Evolutionary conservation across 495 filamentous ascomycete species (phyloP).

Genomic region (Aspergillus biplanus): DNA sequence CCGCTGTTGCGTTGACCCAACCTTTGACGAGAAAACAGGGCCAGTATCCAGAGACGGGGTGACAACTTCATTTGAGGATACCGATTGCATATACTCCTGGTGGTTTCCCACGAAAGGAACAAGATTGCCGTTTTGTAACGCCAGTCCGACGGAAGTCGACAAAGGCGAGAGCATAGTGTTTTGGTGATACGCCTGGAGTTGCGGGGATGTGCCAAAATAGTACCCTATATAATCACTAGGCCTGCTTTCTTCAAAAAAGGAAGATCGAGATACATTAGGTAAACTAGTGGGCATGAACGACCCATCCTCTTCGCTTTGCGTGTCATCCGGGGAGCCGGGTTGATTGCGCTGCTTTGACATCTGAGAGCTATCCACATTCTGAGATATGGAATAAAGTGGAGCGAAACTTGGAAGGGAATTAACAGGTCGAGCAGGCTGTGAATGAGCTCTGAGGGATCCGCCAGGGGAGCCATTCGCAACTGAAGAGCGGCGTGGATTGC

Average conservation of each 20-base stretch:
- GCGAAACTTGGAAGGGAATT: slow-evolving; percentile 47
- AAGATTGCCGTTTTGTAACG: slow-evolving; percentile 49
- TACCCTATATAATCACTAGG: slow-evolving; percentile 67
- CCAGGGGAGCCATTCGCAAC: slow-evolving; percentile 55
- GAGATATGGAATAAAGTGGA: slow-evolving; percentile 43
- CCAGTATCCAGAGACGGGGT: slow-evolving; percentile 30
- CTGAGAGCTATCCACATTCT: slow-evolving; percentile 40
- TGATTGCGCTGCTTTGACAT: slow-evolving; percentile 35
- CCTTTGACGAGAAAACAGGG: slow-evolving; percentile 23
- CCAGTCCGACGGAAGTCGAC: slow-evolving; percentile 51
- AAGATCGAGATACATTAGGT: slow-evolving; percentile 41
- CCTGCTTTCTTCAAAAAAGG: slow-evolving; percentile 50
- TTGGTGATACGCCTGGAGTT: slow-evolving; percentile 54
- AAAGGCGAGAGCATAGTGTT: slow-evolving; percentile 48
- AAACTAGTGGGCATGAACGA: slow-evolving; percentile 46
- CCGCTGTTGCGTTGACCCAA: slow-evolving; percentile 26
- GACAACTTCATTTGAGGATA: slow-evolving; percentile 36
- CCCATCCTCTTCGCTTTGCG: slow-evolving; percentile 47
- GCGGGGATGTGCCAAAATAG: slow-evolving; percentile 62
- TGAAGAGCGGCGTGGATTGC: slow-evolving; percentile 60
- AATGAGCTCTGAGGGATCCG: slow-evolving; percentile 62
- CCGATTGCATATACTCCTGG: slow-evolving; percentile 45
- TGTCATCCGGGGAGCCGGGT: slow-evolving; percentile 40
- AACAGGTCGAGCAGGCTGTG: slow-evolving; percentile 63
- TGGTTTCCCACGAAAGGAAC: slow-evolving; percentile 46